Evolutionary conservation across 805 yeast species (phyloP).

Genomic region (Torulaspora gathmanii): DNA sequence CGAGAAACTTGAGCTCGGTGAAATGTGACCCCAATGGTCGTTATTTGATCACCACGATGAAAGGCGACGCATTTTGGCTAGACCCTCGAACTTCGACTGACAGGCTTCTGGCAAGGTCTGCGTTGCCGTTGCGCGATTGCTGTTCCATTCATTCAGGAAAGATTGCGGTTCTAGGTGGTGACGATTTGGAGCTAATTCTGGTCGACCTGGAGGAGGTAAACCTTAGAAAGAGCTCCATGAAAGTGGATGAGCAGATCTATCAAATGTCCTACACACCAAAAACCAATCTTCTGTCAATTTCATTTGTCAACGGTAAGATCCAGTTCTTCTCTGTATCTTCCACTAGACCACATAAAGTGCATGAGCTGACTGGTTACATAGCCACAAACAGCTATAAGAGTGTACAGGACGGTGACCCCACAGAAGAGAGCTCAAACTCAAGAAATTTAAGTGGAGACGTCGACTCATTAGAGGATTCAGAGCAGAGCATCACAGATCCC

Average conservation of each 20-base stretch:
- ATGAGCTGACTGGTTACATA: conserved; percentile 41
- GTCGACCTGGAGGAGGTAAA: conserved; percentile 38
- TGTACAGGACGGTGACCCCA: neutral
- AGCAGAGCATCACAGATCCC: conserved; percentile 34
- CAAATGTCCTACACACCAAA: conserved; percentile 52
- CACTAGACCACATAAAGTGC: conserved; percentile 49
- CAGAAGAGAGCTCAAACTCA: conserved; percentile 5
- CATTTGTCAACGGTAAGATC: conserved; percentile 56
- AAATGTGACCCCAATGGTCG: conserved; percentile 14
- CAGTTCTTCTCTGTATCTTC: conserved; percentile 49
- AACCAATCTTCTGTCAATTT: conserved; percentile 53
- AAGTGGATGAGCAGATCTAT: conserved; percentile 51
- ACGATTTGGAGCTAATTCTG: conserved; percentile 52
- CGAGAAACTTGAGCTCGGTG: conserved; percentile 43
- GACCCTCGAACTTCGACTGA: conserved; percentile 27
- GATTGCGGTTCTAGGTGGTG: conserved; percentile 59
- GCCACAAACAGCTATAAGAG: conserved; percentile 29
- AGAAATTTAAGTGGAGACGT: conserved; percentile 33
- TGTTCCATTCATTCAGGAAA: conserved; percentile 58
- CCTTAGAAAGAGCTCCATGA: conserved; percentile 31
- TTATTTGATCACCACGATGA: conserved; percentile 24
- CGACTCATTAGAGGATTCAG: conserved; percentile 40
- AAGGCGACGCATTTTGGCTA: conserved; percentile 28
- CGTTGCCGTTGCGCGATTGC: conserved; percentile 42
- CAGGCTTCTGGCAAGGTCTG: conserved; percentile 39